These are phyloP conservation scores for Fusarium torulosum DNA, from an alignment of 2,329 filamentous ascomycete genomes.

Conservation along the genomic window DNA sequence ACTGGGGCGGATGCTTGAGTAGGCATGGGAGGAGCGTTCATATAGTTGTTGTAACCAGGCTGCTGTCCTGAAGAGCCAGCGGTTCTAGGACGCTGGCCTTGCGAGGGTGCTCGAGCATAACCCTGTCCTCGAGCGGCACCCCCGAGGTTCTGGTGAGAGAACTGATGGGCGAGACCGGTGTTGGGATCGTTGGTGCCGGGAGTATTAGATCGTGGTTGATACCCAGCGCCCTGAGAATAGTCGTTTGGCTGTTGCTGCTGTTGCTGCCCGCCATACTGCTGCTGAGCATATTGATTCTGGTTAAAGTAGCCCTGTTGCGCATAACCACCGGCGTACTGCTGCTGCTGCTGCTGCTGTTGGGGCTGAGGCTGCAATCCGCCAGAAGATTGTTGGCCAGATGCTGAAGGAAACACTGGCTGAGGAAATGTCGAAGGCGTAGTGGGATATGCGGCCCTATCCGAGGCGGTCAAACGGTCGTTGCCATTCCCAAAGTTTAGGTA, in stretches of 20 bases:
- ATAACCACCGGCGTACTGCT: conserved; percentile 62
- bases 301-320: conserved; percentile 69
- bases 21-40: conserved; percentile 75
- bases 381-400: conserved; percentile 41
- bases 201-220: conserved; percentile 68
- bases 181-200: conserved; percentile 83
- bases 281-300: conserved; percentile 67
- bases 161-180: conserved; percentile 92
- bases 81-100: conserved; percentile 84
- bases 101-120: conserved; percentile 76
- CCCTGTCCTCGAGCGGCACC: conserved; percentile 76
- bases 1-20: conserved; percentile 69
- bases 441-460: conserved; percentile 79
- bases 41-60: conserved; percentile 73
- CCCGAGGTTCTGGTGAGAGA: conserved; percentile 94
- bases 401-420: conserved; percentile 77
- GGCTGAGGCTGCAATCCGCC: conserved; percentile 53
- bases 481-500: conserved; percentile 76
- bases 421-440: conserved; percentile 97
- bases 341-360: conserved; percentile 47
- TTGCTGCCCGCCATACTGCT: conserved; percentile 53
- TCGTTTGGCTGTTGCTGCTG: conserved; percentile 58
- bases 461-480: conserved; percentile 71
- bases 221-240: conserved; percentile 62
- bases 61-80: conserved; percentile 77